Evolutionary conservation across 2,329 filamentous ascomycete genomes (phyloP).

Genomic region (Colletotrichum abscissum): DNA sequence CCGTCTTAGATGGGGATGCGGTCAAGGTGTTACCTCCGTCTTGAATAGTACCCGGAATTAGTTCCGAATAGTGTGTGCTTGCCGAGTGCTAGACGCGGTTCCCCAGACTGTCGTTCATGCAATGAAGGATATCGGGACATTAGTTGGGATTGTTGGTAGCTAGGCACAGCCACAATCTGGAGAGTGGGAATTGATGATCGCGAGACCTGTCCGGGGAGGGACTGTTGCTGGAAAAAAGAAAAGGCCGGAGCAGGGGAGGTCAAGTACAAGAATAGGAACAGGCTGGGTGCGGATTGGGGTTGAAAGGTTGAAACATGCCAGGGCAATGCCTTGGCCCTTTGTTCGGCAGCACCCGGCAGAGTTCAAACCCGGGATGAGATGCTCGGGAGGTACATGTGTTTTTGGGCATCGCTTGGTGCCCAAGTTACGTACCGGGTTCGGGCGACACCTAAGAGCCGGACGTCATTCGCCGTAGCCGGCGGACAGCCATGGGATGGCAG

Average conservation of each 20-base stretch:
- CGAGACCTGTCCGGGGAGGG: not conserved
- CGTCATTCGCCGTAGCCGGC: slow-evolving; percentile 8
- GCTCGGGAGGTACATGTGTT: slow-evolving; percentile 1
- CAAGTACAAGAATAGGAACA: not conserved
- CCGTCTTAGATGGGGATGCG: too few species aligned
- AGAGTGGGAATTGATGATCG: not conserved
- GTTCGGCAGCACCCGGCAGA: slow-evolving; percentile 24
- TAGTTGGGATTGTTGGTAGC: not conserved
- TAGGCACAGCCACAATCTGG: slow-evolving; percentile 18
- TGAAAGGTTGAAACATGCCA: slow-evolving; percentile 19
- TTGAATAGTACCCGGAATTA: not conserved
- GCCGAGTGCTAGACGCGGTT: not conserved
- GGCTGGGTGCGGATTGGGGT: not conserved
- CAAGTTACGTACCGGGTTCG: not conserved
- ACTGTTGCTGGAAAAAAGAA: not conserved
- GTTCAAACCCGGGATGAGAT: slow-evolving; percentile 15
- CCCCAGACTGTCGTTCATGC: not conserved
- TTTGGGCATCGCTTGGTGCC: slow-evolving; percentile 3
- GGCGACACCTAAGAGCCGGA: not conserved
- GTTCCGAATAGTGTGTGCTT: not conserved
- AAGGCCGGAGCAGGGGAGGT: not conserved
- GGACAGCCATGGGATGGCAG: not conserved
- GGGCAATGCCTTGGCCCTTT: slow-evolving; percentile 10
- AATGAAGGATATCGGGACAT: slow-evolving; percentile 1
- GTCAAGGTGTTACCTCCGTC: not conserved